Evolutionary conservation across 164 flowering plant species (phyloP).

Genomic region (Dillenia suffruticosa): DNA sequence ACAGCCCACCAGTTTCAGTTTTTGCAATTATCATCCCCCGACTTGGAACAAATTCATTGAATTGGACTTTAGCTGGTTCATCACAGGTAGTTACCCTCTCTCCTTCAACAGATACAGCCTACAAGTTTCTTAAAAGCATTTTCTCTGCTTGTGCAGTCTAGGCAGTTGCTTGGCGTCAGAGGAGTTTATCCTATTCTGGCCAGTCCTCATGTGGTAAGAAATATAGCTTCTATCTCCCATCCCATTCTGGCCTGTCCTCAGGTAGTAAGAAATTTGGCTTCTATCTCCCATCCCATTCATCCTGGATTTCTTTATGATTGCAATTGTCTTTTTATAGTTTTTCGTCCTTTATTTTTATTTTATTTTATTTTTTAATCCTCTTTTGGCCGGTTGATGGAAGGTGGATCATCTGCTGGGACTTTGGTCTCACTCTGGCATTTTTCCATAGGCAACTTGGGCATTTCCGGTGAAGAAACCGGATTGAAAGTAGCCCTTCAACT

Average conservation of each 20-base stretch:
- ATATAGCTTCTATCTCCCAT: no score
- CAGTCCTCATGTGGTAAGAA: conserved; percentile 27
- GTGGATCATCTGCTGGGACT: no score
- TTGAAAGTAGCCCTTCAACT: conserved; percentile 30
- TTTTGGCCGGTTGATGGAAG: no score
- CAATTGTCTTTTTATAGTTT: no score
- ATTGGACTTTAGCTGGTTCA: conserved; percentile 40
- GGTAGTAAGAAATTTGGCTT: no score
- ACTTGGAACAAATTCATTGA: conserved; percentile 24
- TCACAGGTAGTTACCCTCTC: conserved; percentile 25
- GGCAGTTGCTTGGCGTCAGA: conserved; percentile 43
- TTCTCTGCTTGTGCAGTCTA: conserved; percentile 29
- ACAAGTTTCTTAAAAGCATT: not conserved
- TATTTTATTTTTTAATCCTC: not conserved
- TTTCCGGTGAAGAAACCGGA: conserved; percentile 31
- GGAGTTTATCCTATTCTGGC: conserved; percentile 45
- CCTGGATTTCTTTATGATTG: no score
- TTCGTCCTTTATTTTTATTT: not conserved
- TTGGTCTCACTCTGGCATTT: no score
- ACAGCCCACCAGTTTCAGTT: conserved; percentile 44
- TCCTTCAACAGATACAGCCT: not conserved
- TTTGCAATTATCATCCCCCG: conserved; percentile 43
- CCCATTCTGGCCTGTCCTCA: no score
- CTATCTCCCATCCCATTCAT: no score
- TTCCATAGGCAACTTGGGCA: conserved; percentile 23